phyloP scores from a whole-genome alignment of 495 filamentous ascomycete genomes.

The Opeltia flavorubescens region DNA sequence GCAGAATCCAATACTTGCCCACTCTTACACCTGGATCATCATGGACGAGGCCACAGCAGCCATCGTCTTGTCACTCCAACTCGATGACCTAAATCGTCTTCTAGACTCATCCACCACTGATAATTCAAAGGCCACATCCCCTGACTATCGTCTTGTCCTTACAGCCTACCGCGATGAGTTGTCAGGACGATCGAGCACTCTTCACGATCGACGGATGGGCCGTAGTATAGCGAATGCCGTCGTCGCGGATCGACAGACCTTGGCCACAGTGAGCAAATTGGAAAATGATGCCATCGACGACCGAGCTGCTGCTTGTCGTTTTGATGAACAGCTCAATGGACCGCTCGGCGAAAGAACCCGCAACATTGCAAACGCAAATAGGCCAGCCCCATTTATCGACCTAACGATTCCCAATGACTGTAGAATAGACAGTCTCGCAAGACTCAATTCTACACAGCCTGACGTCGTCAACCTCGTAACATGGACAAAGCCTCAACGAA shows the following conservation, averaged over 20 bases:
- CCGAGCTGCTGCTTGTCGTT: slow-evolving; percentile 10
- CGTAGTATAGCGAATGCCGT: slow-evolving; percentile 21
- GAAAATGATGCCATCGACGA: slow-evolving; percentile 10
- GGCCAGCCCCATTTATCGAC: too few species aligned
- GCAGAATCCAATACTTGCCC: too few species aligned
- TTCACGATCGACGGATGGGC: slow-evolving; percentile 18
- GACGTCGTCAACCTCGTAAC: too few species aligned
- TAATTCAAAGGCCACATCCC: slow-evolving; percentile 12
- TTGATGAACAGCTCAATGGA: slow-evolving; percentile 1
- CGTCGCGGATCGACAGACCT: slow-evolving; percentile 17
- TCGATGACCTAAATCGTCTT: slow-evolving; percentile 16
- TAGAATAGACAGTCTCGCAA: too few species aligned
- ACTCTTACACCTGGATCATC: neutral
- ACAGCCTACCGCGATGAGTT: slow-evolving; percentile 19
- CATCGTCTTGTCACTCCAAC: slow-evolving; percentile 16
- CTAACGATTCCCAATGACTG: too few species aligned
- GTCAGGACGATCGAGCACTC: slow-evolving; percentile 3
- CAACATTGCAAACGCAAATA: too few species aligned
- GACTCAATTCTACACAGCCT: too few species aligned
- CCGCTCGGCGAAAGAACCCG: neutral
- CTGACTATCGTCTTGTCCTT: slow-evolving; percentile 20
- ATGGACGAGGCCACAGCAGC: slow-evolving; percentile 8
- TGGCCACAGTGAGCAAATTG: slow-evolving; percentile 8
- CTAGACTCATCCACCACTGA: slow-evolving; percentile 19
- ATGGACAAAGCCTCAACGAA: too few species aligned